Evolutionary conservation across 2,329 filamentous ascomycete species (phyloP), one percentile per base, ranked within the genome.

Genomic region (Graphilbum sp.): DNA sequence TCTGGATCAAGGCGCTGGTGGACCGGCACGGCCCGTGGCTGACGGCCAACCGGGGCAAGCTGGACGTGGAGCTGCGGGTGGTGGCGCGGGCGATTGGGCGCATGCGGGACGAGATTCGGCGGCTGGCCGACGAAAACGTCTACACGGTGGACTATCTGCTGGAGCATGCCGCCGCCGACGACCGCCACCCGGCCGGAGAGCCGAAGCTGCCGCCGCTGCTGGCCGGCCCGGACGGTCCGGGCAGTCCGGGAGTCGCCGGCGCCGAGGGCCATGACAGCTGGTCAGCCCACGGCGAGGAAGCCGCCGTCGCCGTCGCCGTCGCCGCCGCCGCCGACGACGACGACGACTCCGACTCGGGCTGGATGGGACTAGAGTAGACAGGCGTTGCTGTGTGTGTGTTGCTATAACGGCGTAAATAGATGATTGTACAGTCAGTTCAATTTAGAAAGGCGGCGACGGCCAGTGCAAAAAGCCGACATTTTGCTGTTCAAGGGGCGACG

Each of bases 141-240:
- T 92, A 93, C 60, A 80, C 81, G 56, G 76, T 95, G 38, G 84
- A 93, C 51, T 95, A 92, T 52, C 62, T 95, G 24, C 57, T 75
- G 8, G 63, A 64, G 1, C 69, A 74, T 53, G 64, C 64, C 15
- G 48, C 47, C 27, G 51, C 46, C 36, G 47, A 53, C 50, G 35
- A 39, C 49, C 24, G 46, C 41, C 21, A 47, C 49, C 21, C 21
- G 21, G 6, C 21, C 21, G 21, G 11, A 11, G 11, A 11, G 32
- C 17, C 18, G 18, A 5, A 9, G 19, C 12, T 18, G 15, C 18
- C 15, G 32, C 9, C 7, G 8, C 16, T 34, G 3, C 18, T 10
- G 18, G 10, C 18, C 5, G 32, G 11, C 4, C 9, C 9, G 9
- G 32, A 13, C 32, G 32, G 5, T 8, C 11, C 11, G 16, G 19